Evolutionary conservation across 73 alveolate species (phyloP), one percentile per base, ranked within the genome.

Genomic region (Paramecium pentaurelia): DNA sequence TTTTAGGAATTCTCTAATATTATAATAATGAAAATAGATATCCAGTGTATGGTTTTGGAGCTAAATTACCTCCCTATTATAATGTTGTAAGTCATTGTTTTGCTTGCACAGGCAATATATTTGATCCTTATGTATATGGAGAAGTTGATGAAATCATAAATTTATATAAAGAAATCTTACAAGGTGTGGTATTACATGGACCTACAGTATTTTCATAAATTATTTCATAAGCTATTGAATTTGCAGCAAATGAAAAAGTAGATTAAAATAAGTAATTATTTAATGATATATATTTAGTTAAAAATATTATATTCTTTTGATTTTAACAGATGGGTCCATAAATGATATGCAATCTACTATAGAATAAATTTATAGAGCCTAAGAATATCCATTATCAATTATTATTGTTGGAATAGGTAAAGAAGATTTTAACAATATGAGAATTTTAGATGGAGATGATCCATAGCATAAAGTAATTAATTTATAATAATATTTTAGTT

Each of bases 21-120:
- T 98, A 96, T 92, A 99, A 98, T 92, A 88, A 96, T 49, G 99
- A 98, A 85, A 97, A 97, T 86, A 68, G 87, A 77, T 93, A 97
- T 71, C 99, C 99, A 11, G 96, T 97, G 30, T 98, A 88, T 93
- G 99, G 99, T 1, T 98, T 98, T 90, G 99, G 99, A 16, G 99
- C 99, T 2, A 95, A 93, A 54, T 92, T 98, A 20, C 97, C 97
- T 22, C 96, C 96, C 12, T 44, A 68, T 90, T 38, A 64, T 40
- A 77, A 95, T 75, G 93, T 92, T 0, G 97, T 95, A 3, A 96
- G 99, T 47, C 97, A 96, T 86, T 97, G 99, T 92, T 98, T 97
- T 90, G 98, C 99, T 12, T 80, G 98, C 38, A 97, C 96, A 86
- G 99, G 99, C n/a, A 92, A 97, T 91, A 92, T 94, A 11, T 95